Evolutionary conservation across 345 rosid species (phyloP), one percentile per base, ranked within the genome.

Genomic region (Gossypium arboreum): DNA sequence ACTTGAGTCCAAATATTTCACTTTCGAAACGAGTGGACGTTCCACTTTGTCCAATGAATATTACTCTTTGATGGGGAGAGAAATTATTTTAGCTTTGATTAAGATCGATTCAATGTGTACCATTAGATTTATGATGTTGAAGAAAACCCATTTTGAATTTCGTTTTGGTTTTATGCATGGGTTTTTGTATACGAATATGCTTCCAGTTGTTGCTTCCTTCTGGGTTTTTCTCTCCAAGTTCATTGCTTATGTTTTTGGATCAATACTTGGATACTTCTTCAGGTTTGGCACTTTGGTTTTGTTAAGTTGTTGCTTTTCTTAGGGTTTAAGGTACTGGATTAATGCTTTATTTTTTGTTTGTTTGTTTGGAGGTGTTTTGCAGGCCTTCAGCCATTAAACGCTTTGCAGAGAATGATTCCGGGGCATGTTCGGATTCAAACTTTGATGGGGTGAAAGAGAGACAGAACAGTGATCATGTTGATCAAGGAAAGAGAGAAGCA

Each of bases 151-250:
- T 76, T 70, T 82, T 22, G 72, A 79, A 79, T 77, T 85, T 75
- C 22, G 76, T 10, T 77, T 55, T 47, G 47, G 60, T 69, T 58
- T 72, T 74, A 60, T 84, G 16, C 75, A 75, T 72, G 80, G 70
- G 81, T 67, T 82, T 80, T 2, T 85, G 79, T 54, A 16, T 81
- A 79, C 81, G 39, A 78, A 75, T 71, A 76, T 87, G 88, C 79
- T 79, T 18, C 39, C 82, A 24, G 50, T 73, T 63, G 74, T 82
- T 57, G 9, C 75, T 74, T 84, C 83, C 75, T 75, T 84, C 77
- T 84, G 88, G 91, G 81, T 60, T 81, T 84, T 79, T 76, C 71
- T 93, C 76, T 91, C 75, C 81, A 83, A 81, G 73, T 79, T 77
- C 85, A 55, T 84, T 67, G 61, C 80, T 77, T 79, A 12, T 78